Conservation (phyloP, 2,329 filamentous ascomycete genomes). For the Coleophoma eucalyptorum region DNA sequence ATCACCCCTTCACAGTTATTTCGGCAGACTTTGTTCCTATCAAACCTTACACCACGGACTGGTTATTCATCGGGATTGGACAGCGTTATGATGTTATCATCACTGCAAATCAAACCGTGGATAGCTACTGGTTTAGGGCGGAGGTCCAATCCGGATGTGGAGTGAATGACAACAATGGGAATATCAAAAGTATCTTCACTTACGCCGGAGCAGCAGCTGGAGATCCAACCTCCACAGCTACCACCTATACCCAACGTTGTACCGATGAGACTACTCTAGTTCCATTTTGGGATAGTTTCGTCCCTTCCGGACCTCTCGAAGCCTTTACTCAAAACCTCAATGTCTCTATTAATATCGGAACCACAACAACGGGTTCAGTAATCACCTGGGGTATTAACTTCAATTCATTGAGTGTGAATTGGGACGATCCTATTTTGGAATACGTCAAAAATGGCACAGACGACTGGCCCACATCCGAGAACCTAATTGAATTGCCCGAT, state of each 20-base stretch:
- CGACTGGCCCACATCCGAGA: constrained; percentile 7
- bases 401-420: constrained; percentile 30
- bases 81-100: constrained; percentile 42
- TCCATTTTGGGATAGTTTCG: constrained; percentile 2
- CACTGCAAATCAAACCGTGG: constrained; percentile 36
- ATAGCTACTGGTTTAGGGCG: constrained; percentile 51
- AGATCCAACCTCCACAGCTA: constrained; percentile 1
- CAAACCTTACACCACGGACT: constrained; percentile 56
- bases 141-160: constrained; percentile 36
- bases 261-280: constrained; percentile 8
- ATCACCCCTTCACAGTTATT: constrained; percentile 52
- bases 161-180: constrained; percentile 9
- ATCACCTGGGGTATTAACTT: constrained; percentile 8
- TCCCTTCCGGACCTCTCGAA: neutral
- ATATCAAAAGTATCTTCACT: constrained; percentile 11
- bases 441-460: constrained; percentile 23
- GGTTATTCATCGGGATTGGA: constrained; percentile 56
- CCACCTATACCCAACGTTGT: constrained; percentile 2
- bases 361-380: neutral
- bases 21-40: constrained; percentile 61
- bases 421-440: constrained; percentile 36
- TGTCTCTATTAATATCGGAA: neutral
- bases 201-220: constrained; percentile 6
- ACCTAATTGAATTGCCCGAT: constrained; percentile 9
- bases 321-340: neutral